phyloP scores from a whole-genome alignment of 495 filamentous ascomycete genomes.

The Neurospora sp. region DNA sequence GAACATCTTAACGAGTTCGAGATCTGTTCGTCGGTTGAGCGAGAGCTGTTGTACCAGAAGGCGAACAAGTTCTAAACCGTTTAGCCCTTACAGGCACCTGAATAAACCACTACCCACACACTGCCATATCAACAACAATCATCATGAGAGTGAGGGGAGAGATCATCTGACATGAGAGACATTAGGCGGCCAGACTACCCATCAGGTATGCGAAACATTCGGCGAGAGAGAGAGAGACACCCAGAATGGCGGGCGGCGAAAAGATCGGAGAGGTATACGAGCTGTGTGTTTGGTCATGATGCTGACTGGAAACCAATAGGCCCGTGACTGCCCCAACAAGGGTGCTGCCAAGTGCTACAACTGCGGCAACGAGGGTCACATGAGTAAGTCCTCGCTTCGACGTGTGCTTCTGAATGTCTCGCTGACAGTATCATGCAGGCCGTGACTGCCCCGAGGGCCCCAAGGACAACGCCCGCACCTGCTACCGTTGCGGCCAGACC shows the following conservation, averaged over 20 bases:
- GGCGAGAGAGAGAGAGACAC: constrained; percentile 13
- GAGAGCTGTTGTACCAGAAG: constrained; percentile 1
- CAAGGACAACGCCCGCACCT: constrained; percentile 74
- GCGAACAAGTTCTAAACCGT: constrained; percentile 7
- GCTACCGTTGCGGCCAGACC: constrained; percentile 81
- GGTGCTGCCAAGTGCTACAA: constrained; percentile 75
- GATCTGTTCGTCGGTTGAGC: not conserved
- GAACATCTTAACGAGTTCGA: not conserved
- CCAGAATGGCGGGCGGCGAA: not conserved
- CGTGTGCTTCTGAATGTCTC: not conserved
- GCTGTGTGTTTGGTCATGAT: not conserved
- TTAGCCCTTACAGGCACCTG: not conserved
- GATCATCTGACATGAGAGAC: constrained; percentile 36
- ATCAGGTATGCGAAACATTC: constrained; percentile 34
- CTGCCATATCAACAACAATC: constrained; percentile 6
- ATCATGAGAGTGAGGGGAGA: constrained; percentile 15
- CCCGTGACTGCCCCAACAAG: constrained; percentile 91
- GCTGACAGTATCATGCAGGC: constrained; percentile 34
- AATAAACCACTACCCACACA: constrained; percentile 1
- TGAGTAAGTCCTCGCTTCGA: constrained; percentile 49
- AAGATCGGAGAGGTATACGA: constrained; percentile 9
- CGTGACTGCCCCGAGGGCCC: constrained; percentile 84
- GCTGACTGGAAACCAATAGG: constrained; percentile 37
- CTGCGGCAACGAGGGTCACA: constrained; percentile 66
- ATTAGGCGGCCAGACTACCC: constrained; percentile 38